Evolutionary conservation across 495 filamentous ascomycete genomes (phyloP), one percentile per base, ranked within the genome.

Genomic region (Opeltia flavorubescens): DNA sequence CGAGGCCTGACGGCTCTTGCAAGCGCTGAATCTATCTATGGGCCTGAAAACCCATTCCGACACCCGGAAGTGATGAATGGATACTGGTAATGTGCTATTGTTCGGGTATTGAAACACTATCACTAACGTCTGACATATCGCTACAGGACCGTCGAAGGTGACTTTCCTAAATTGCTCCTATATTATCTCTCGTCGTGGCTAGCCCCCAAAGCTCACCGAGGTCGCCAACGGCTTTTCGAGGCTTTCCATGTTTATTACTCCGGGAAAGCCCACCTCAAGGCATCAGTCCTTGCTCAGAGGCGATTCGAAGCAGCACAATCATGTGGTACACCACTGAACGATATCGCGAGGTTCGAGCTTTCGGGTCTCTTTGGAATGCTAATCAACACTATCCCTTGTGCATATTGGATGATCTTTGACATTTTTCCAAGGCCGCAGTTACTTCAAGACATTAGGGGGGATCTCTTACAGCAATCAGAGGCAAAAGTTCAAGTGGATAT

Each of bases 11-110:
- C 74, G 20, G 66, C 66, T 9, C 24, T 59, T 3, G 64, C 62
- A 1, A 72, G 67, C 12, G 66, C 69, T 4, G 51, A 51, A 12
- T 64, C 61, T 33, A 56, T 72, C 20, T 73, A 70, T 54, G 70
- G 68, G 0, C 59, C 59, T 3, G 2, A 55, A 66, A 35, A 52
- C 60, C 15, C 44, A 35, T 25, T 43, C 23, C 29, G 5, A 8
- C 36, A 65, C 12, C 55, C 56, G 3, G 36, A 51, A 4, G 54
- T 72, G 18, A 62, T 63, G 27, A 44, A 53, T 7, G 57, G 58
- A 0, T 68, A 72, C 45, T 75, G 70, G 55, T 50, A 26, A 21
- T 44, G n/a, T n/a, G n/a, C n/a, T 24, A 7, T 11, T 20, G 5
- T 5, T 18, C 30, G 15, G 39, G 17, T 20, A 1, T 47, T 7